Evolutionary conservation across 495 filamentous ascomycete genomes (phyloP), one percentile per base, ranked within the genome.

Genomic region (Xylaria nigripes): DNA sequence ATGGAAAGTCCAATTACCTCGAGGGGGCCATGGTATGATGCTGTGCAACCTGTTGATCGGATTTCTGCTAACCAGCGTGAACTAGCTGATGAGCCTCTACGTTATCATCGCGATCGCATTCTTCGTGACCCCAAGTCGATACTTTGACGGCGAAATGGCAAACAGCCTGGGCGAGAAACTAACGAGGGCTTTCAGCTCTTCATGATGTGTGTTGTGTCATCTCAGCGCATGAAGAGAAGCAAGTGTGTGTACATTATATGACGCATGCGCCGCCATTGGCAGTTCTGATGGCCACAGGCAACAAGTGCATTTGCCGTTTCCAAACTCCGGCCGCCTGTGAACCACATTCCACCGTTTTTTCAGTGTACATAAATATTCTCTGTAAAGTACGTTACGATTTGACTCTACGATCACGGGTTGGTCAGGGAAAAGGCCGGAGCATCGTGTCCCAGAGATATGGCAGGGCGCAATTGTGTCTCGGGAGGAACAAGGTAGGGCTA

Each of bases 1-100:
- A 97, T 68, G 92, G 92, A 50, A 93, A 92, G 73, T 89, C 85
- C 13, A 97, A 97, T 66, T 97, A 95, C 55, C 81, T 97, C 7
- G 92, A 97, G 71, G 92, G 92, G 45, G 85, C 85, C 34, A 90
- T 97, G 86, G 87, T 92, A 67, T 61, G 90, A 63, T 80, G 79
- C 40, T 40, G 2, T 30, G 21, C 19, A 24, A 29, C 34, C 19
- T 30, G 15, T 24, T 6, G 0, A 42, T 47, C 24, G 8, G 9
- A n/a, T 34, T 29, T 38, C 22, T 15, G n/a, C 44, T 36, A 7
- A 30, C 56, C 62, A 56, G 62, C 41, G 15, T 56, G 15, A 7
- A 24, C 27, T 54, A 77, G 76, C 59, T 81, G 10, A 68, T 80
- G 52, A 74, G 76, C 30, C 68, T 81, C 57, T 92, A 94, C 56